A percentile compares a stretch with the other conserved stretches of the same genome.
phyloP scores from a whole-genome alignment of 305 asterid species.

The Lippia alba region DNA sequence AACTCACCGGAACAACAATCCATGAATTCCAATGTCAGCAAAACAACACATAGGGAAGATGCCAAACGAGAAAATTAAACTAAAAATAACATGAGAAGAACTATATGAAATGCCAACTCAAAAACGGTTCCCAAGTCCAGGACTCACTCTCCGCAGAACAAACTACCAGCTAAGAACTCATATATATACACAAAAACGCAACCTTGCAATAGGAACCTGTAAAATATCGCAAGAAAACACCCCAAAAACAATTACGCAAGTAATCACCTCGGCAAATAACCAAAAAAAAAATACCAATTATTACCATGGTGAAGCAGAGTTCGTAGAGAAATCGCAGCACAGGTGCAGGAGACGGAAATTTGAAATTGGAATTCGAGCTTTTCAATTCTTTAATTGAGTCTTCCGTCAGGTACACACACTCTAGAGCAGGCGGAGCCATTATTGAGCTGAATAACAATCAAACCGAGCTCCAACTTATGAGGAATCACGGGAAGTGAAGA shows the following conservation, averaged over 20 bases:
- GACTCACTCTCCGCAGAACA: conserved; percentile 6
- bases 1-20: conserved; percentile 6
- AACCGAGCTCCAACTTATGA: not conserved
- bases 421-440: conserved; percentile 73
- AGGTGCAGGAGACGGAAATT: conserved; percentile 62
- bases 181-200: not conserved
- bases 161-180: conserved; percentile 10
- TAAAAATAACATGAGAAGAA: not conserved
- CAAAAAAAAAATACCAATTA: not conserved
- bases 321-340: conserved; percentile 85
- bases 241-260: not conserved
- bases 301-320: conserved; percentile 80
- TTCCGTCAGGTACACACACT: conserved; percentile 68
- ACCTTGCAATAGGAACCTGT: not conserved
- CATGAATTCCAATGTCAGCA: not conserved
- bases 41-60: not conserved
- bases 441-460: conserved; percentile 31
- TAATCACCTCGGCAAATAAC: conserved; percentile 1
- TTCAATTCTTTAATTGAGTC: conserved; percentile 72
- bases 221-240: not conserved
- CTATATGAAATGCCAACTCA: not conserved
- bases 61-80: not conserved
- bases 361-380: conserved; percentile 68
- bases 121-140: not conserved
- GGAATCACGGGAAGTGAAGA: conserved; percentile 13